phyloP scores from a whole-genome alignment of 2,329 filamentous ascomycete genomes.

The Lojkania enalia region DNA sequence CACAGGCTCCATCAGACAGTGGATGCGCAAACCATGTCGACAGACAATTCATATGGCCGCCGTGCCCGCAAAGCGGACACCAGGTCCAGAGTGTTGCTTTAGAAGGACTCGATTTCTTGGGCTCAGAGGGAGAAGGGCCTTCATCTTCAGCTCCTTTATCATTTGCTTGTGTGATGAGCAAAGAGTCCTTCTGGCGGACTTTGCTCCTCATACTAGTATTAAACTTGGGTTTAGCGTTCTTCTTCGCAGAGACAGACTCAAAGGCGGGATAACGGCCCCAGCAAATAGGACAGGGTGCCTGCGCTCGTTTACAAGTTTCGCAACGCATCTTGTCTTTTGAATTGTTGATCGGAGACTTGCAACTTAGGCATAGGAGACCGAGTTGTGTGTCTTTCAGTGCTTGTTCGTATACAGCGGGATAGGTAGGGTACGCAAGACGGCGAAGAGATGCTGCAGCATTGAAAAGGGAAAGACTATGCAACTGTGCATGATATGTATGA shows the following conservation, averaged over 20 bases:
- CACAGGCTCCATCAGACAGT: slow-evolving; percentile 58
- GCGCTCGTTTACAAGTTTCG: slow-evolving; percentile 52
- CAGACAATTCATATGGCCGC: slow-evolving; percentile 62
- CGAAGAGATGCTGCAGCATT: slow-evolving; percentile 61
- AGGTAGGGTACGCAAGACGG: slow-evolving; percentile 57
- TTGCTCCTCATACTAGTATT: slow-evolving; percentile 25
- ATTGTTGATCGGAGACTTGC: slow-evolving; percentile 60
- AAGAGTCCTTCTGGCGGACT: slow-evolving; percentile 30
- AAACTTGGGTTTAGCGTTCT: slow-evolving; percentile 30
- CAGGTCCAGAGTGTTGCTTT: slow-evolving; percentile 54
- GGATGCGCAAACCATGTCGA: slow-evolving; percentile 58
- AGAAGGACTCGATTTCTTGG: slow-evolving; percentile 25
- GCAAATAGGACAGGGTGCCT: slow-evolving; percentile 50
- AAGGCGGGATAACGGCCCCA: slow-evolving; percentile 50
- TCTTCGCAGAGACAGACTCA: slow-evolving; percentile 37
- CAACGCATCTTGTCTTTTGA: slow-evolving; percentile 56
- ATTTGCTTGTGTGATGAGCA: slow-evolving; percentile 17
- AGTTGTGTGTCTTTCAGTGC: slow-evolving; percentile 58
- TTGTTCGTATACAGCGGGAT: slow-evolving; percentile 61
- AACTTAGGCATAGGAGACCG: slow-evolving; percentile 59
- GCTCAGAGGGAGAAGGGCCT: slow-evolving; percentile 26
- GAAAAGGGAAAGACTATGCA: slow-evolving; percentile 52
- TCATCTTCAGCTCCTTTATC: slow-evolving; percentile 18
- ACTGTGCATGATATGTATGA: slow-evolving; percentile 60
- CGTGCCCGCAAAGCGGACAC: slow-evolving; percentile 65